Evolutionary conservation across 805 yeast species (phyloP), one percentile per base, ranked within the genome.

Genomic region (Lipomyces yamadae): DNA sequence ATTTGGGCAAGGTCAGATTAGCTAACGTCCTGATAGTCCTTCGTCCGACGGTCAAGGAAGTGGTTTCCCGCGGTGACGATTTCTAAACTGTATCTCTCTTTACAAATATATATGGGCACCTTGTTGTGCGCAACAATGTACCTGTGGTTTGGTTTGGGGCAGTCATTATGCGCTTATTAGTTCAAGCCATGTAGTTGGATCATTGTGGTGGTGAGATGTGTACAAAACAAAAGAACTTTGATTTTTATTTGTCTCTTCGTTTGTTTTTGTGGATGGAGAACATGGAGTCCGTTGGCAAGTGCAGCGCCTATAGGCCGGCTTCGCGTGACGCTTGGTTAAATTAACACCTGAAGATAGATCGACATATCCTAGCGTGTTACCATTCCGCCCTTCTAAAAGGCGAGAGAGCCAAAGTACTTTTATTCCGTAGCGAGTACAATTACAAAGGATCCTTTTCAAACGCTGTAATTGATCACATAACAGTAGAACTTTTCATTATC

Each of bases 21-120:
- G 39, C n/a, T 34, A n/a, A 56, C 15, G 29, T 33, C 8, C 32
- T 5, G 29, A 13, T 94, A 58, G 82, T 95, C 72, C 81, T 95
- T 74, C 95, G 93, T 75, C 96, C 98, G 35, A 91, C 91, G 66
- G 86, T 86, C 78, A 95, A 94, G 81, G 99, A 95, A 79, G 94
- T 95, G 56, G 92, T 95, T 29, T 91, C 97, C 13, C 85, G 94
- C 72, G 99, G 99, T 60, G 97, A 92, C 56, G 99, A 95, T 78
- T 95, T 88, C 76, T 94, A 79, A 74, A 57, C 48, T 7, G 24
- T 4, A 18, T 24, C 13, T 18, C 18, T 56, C 2, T 33, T 30
- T 15, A 37, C 4, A 2, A 42, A 29, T 3, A n/a, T 15, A 15
- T 15, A 5, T 5, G 24, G 24, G 24, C 24, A 2, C 18, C 10